Conservation (phyloP, 306 rosid species). For the Glycine tomentella region DNA sequence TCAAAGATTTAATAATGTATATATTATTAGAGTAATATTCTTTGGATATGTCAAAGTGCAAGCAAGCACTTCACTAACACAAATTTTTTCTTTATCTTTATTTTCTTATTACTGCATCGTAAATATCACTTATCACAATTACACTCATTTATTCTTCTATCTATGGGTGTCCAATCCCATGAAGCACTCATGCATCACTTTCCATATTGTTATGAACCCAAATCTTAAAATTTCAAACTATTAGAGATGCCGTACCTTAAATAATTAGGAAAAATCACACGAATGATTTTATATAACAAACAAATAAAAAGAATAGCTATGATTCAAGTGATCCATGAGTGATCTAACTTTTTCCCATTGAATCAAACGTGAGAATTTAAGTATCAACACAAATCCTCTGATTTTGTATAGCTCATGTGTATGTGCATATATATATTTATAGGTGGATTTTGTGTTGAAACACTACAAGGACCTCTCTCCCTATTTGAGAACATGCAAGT, state of each 20-base stretch:
- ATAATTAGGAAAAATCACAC: neutral
- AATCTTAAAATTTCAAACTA: neutral
- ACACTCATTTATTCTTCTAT: no score
- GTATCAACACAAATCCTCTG: no score
- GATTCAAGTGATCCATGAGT: neutral
- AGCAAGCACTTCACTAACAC: no score
- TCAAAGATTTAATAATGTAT: no score
- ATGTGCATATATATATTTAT: neutral
- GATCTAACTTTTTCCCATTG: neutral
- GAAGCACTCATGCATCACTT: neutral
- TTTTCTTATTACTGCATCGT: neutral
- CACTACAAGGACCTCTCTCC: constrained; percentile 37
- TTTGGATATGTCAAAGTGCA: neutral
- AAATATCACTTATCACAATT: no score
- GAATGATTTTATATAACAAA: neutral
- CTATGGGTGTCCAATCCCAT: neutral
- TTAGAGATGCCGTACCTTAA: neutral
- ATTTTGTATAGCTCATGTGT: no score
- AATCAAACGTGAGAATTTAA: neutral
- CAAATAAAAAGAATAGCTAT: no score
- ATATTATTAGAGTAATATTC: no score
- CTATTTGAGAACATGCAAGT: constrained; percentile 38
- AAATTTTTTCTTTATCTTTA: no score
- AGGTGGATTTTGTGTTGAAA: constrained; percentile 43
- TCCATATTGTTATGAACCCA: neutral